Base-by-base conservation (phyloP, 768 basidiomycete species). In the Tulasnella sp. region DNA sequence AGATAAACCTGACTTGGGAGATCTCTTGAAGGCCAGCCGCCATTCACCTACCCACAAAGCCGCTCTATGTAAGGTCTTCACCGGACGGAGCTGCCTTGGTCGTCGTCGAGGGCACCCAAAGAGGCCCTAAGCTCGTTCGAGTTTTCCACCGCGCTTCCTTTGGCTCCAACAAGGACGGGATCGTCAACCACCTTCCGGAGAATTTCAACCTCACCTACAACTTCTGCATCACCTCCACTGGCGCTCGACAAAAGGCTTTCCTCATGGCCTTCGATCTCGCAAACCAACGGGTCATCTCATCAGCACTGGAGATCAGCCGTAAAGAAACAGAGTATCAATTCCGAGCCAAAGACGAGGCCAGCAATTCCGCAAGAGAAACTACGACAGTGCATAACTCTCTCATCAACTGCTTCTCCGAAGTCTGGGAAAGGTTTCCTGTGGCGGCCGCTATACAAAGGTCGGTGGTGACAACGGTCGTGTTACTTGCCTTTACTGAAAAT, bases 71-170 rank as follows among this genome's bases (percentile, higher is more conserved):
- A n/a, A n/a, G n/a, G n/a, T n/a, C n/a, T n/a, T n/a, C n/a, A n/a
- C n/a, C n/a, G n/a, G n/a, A n/a, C n/a, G n/a, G n/a, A n/a, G n/a
- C n/a, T n/a, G n/a, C n/a, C n/a, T n/a, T n/a, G n/a, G n/a, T n/a
- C n/a, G n/a, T n/a, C n/a, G n/a, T n/a, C n/a, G n/a, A n/a, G n/a
- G n/a, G n/a, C n/a, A n/a, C n/a, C n/a, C n/a, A n/a, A n/a, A n/a
- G n/a, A n/a, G n/a, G n/a, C n/a, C n/a, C n/a, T n/a, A n/a, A n/a
- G n/a, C n/a, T n/a, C n/a, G n/a, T n/a, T n/a, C 86, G 84, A 1
- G 87, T 87, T 0, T 90, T 88, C 80, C 91, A 91, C 81, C 90
- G 88, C 88, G 85, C 84, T 14, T 88, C 89, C 0, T 90, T 92
- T 79, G 91, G 90, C 16, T 46, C 75, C 0, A 84, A 86, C 0